Evolutionary conservation across 805 yeast genomes (phyloP), one percentile per base, ranked within the genome.

Genomic region (Candida tibetensis): DNA sequence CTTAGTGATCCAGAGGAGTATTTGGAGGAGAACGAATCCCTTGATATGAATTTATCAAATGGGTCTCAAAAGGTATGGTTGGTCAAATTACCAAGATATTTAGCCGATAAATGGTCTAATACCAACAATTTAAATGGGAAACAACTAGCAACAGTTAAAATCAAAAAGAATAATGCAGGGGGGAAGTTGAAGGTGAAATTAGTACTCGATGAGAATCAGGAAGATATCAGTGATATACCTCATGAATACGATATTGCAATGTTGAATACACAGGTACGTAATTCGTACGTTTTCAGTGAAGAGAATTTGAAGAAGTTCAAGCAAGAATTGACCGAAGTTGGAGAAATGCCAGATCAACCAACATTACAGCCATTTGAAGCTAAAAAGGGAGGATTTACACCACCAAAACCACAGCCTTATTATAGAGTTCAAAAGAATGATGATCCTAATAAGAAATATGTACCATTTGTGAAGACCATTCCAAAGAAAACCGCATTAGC

Each of bases 281-380:
- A 91, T 56, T 87, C 93, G 44, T 93, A 74, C 56, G 84, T 90
- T 10, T 88, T 93, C 60, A 81, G 88, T 22, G 99, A 91, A 64
- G 82, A 86, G 53, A 90, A 89, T 55, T 69, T 86, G 49, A 72
- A 75, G 51, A 75, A 76, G 46, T 79, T 76, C 49, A 63, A 66
- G 34, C 72, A 67, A 53, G 76, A 71, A 46, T 58, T 69, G 38
- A 74, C 79, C 2, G 78, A 74, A 52, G 67, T 76, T 21, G 69
- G 69, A 13, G 72, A 66, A 33, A 62, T 74, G 71, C 81, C 81
- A 6, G 69, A 69, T 30, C 79, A 73, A 50, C 81, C 81, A 3
- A 58, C 62, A 41, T 53, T 74, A 40, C 64, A 63, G 41, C 62
- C 71, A 0, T 44, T 71, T 29, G 43, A 66, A 34, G 39, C 43